phyloP scores from a whole-genome alignment of 148 eudicot species.

The Fallopia convolvulus region DNA sequence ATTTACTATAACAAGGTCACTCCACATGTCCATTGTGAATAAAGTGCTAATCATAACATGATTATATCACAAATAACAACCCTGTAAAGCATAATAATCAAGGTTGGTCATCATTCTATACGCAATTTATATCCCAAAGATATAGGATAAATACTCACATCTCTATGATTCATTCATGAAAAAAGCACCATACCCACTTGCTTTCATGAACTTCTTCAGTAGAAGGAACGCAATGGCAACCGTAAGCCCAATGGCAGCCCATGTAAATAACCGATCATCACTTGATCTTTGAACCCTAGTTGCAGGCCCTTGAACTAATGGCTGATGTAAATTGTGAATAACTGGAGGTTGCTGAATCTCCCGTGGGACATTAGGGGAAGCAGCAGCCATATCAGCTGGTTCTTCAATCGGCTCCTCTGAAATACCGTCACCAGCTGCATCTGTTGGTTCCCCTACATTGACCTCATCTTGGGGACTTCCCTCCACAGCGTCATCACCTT shows the following conservation, averaged over 20 bases:
- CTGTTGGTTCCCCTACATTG: constrained; percentile 20
- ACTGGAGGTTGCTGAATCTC: constrained; percentile 29
- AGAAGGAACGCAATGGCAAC: constrained; percentile 66
- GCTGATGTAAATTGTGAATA: constrained; percentile 25
- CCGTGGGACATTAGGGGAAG: constrained; percentile 17
- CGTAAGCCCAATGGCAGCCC: constrained; percentile 84
- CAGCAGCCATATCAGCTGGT: constrained; percentile 24
- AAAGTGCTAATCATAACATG: neutral
- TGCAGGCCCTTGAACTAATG: constrained; percentile 16
- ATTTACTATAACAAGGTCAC: neutral
- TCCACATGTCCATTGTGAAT: neutral
- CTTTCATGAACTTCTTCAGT: constrained; percentile 67
- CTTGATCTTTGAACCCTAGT: constrained; percentile 40
- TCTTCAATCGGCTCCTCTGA: constrained; percentile 38
- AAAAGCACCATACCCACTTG: constrained; percentile 68
- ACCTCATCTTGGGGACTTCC: neutral
- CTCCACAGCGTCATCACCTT: neutral
- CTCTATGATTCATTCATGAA: constrained; percentile 67
- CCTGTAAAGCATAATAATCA: neutral
- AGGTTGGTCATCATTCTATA: constrained; percentile 1
- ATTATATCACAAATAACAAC: neutral
- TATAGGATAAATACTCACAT: constrained; percentile 26
- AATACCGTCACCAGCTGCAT: constrained; percentile 24
- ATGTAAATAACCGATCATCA: constrained; percentile 85
- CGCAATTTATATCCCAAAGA: neutral